Conservation (phyloP, 805 yeast species). For the Blastobotrys americana region DNA sequence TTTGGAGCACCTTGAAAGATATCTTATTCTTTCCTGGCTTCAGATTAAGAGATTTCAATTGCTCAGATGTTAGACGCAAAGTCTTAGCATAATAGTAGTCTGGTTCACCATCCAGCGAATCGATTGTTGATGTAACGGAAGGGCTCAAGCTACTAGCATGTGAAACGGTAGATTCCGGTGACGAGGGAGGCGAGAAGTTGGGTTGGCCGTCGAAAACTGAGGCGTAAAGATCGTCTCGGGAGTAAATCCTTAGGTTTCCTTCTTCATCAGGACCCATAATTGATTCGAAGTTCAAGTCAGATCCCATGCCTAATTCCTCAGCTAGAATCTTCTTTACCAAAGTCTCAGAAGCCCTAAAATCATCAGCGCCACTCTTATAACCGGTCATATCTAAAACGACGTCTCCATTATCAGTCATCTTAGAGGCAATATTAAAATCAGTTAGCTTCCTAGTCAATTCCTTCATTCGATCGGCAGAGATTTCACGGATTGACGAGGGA, state of each 20-base stretch:
- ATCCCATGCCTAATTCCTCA: constrained; percentile 51
- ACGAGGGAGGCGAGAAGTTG: constrained; percentile 6
- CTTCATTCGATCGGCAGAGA: constrained; percentile 49
- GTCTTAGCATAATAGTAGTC: constrained; percentile 63
- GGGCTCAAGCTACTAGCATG: constrained; percentile 1
- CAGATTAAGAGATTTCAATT: constrained; percentile 63
- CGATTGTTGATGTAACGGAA: constrained; percentile 12
- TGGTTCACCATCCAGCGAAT: constrained; percentile 17
- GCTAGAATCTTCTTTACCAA: constrained; percentile 62
- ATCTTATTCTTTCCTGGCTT: constrained; percentile 74
- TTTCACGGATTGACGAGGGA: neutral
- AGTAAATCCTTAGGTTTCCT: constrained; percentile 30
- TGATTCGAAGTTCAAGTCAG: constrained; percentile 26
- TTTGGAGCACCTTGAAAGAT: constrained; percentile 72
- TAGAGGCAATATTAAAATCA: constrained; percentile 76
- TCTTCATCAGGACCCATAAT: constrained; percentile 28
- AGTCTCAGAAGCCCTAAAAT: constrained; percentile 68
- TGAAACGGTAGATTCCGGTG: constrained; percentile 16
- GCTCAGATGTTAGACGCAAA: constrained; percentile 83
- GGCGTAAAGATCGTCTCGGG: constrained; percentile 12
- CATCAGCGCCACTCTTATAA: constrained; percentile 78
- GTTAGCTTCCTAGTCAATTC: constrained; percentile 59
- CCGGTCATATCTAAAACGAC: constrained; percentile 91
- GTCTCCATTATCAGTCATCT: constrained; percentile 83
- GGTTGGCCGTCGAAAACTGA: neutral